Base-by-base conservation (phyloP, 257 asterid species). In the Verbascum thapsus region DNA sequence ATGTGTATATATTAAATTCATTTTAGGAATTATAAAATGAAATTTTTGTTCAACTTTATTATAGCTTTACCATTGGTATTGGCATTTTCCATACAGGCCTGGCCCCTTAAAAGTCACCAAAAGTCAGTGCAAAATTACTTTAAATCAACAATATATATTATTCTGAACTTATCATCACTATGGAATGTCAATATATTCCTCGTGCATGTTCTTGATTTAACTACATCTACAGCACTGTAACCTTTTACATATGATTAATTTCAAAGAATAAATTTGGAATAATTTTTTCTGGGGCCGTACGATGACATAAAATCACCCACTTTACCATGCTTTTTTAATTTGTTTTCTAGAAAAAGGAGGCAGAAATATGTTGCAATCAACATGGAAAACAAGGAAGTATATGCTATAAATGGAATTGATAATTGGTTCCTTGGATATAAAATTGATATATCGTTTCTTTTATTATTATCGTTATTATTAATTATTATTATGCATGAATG, bases 141-240 rank as follows among this genome's bases (percentile, higher is more conserved):
- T 72, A 42, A 8, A 8, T 59, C 22, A 9, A 34, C 63, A 53
- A 59, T 3, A 66, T 66, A n/a, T n/a, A n/a, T n/a, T n/a, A 72
- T 72, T 66, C 72, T 32, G 16, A 66, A 64, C 77, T 65, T 72
- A 66, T 72, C 72, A 63, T 72, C 64, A 44, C 52, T 18, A 35
- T 11, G 60, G 77, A 72, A 72, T 72, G 77, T 72, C 77, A 72
- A 72, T 16, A 66, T 72, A 72, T 72, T 66, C 77, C 57, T 26
- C 20, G 8, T 4, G 10, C 20, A 3, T 4, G 10, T 38, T 38
- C 10, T 38, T 58, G 12, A 64, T 66, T 66, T 57, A 56, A 19
- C 17, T 13, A n/a, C 61, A 45, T 57, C 55, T 56, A 66, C 9
- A 66, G 30, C 45, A 23, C 35, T 10, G 11, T 1, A 23, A 61